Base-by-base conservation (phyloP, 2,329 filamentous ascomycete genomes). In the Pseudogymnoascus sp. region DNA sequence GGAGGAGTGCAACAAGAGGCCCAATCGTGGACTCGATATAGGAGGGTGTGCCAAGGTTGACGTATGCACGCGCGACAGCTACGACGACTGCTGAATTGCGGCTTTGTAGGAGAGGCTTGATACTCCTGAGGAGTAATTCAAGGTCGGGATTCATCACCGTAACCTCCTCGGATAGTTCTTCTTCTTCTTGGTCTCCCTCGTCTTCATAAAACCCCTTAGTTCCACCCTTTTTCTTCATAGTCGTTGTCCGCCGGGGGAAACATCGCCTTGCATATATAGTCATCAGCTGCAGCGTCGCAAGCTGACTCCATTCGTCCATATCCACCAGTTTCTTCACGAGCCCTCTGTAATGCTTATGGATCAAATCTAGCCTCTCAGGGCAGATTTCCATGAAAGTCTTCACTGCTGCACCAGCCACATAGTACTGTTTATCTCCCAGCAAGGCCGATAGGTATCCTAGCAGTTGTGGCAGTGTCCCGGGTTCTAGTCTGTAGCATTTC, bases 261-360 rank as follows among this genome's bases (percentile, higher is more conserved):
- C 91, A 97, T 71, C 84, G 89, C 61, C 94, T 85, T 1, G 90
- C 86, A 74, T 99, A 99, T 21, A 86, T 79, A 1, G 89, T 88
- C 84, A 97, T 87, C 66, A 99, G 79, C 39, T 86, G 84, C 68
- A 99, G 72, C 2, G 90, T 90, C 2, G 91, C 89, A 61, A 97
- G 75, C 76, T 99, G 94, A 42, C 92, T 90, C 94, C 94, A 99
- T 76, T 99, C 94, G 71, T 99, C 94, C 94, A 99, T 99, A 72
- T 99, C 94, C 25, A 97, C 91, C 60, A 97, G 78, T 78, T 97
- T 96, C 74, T 86, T 90, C 65, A 96, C 87, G 65, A 99, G 78
- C 36, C 84, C 81, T 59, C 91, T 85, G 76, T 97, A 99, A 72
- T 96, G 89, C 67, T 89, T 87, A 75, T 99, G 94, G 68, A 99